Percentiles rank a stretch among this genome's conserved stretches.
phyloP scores from a whole-genome alignment of 306 rosid genomes.

The Betula pendula region DNA sequence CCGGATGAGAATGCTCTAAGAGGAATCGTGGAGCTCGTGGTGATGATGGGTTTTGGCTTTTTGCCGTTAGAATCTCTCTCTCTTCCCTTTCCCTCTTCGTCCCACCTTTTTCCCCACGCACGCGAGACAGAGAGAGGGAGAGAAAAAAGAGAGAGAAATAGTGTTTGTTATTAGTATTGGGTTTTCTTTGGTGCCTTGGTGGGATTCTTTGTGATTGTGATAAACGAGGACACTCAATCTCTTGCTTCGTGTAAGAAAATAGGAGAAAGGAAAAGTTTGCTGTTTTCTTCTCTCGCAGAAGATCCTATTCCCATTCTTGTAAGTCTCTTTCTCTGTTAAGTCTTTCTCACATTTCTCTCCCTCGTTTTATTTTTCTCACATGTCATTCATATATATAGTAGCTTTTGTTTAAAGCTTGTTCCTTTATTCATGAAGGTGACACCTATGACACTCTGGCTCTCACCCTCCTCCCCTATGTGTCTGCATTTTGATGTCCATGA shows the following conservation, averaged over 20 bases:
- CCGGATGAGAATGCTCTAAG: too few relatives aligned
- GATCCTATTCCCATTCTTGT: constrained; percentile 41
- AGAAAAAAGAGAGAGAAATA: too few relatives aligned
- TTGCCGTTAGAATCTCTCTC: constrained; percentile 5
- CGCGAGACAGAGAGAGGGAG: background rate
- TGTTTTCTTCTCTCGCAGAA: constrained; percentile 42
- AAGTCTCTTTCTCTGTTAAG: constrained; percentile 25
- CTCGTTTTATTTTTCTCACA: background rate
- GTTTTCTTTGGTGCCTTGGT: background rate
- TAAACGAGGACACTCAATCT: constrained; percentile 52
- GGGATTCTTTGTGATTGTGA: background rate
- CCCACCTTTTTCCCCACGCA: constrained; percentile 6
- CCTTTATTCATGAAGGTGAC: background rate
- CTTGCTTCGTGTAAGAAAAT: constrained; percentile 50
- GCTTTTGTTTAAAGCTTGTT: background rate
- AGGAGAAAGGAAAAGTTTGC: constrained; percentile 26
- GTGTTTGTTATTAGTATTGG: too few relatives aligned
- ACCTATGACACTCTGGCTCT: background rate
- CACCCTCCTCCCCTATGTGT: background rate
- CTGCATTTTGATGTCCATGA: background rate
- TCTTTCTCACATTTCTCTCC: constrained; percentile 9
- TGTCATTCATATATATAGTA: background rate
- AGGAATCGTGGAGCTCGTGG: constrained; percentile 19
- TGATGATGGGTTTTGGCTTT: background rate
- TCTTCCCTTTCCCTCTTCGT: background rate